These are phyloP conservation scores for Mimosa bimucronata DNA, from an alignment of 306 rosid genomes.

Conservation along the genomic window DNA sequence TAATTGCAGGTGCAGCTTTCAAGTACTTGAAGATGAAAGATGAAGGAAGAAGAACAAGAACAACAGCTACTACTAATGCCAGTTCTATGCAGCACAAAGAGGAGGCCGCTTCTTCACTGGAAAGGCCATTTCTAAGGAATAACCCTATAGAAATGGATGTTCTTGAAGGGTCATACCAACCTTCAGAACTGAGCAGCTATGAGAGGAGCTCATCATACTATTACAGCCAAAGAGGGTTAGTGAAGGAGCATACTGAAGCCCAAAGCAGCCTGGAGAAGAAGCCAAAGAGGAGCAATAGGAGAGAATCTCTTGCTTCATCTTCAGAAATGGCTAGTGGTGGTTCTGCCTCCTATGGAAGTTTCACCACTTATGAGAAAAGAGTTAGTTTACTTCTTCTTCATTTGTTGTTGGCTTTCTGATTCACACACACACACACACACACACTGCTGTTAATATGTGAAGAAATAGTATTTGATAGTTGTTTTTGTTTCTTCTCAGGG, in stretches of 20 bases:
- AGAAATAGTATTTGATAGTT: background rate
- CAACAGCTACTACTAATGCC: background rate
- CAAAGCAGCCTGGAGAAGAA: constrained; percentile 64
- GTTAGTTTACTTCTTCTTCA: constrained; percentile 30
- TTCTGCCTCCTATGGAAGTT: constrained; percentile 77
- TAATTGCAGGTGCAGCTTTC: constrained; percentile 45
- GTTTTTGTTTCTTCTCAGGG: constrained; percentile 40
- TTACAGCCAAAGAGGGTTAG: constrained; percentile 4
- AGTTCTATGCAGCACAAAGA: constrained; percentile 19
- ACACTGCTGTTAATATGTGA: too few species aligned
- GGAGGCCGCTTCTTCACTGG: constrained; percentile 33
- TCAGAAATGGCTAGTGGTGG: constrained; percentile 56
- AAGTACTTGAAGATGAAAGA: constrained; percentile 43
- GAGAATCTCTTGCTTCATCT: constrained; percentile 77
- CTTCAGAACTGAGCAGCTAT: constrained; percentile 79
- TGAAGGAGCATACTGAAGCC: constrained; percentile 42
- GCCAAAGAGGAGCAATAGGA: constrained; percentile 48
- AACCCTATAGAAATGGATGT: constrained; percentile 46
- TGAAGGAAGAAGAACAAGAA: constrained; percentile 32
- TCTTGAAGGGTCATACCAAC: constrained; percentile 54
- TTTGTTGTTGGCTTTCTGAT: background rate
- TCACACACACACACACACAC: too few species aligned
- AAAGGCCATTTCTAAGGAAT: constrained; percentile 42
- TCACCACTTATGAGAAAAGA: constrained; percentile 76
- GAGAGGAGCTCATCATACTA: constrained; percentile 43